Evolutionary conservation across 1,139 yeast genomes (phyloP).

Genomic region (Zygosaccharomyces sapae): DNA sequence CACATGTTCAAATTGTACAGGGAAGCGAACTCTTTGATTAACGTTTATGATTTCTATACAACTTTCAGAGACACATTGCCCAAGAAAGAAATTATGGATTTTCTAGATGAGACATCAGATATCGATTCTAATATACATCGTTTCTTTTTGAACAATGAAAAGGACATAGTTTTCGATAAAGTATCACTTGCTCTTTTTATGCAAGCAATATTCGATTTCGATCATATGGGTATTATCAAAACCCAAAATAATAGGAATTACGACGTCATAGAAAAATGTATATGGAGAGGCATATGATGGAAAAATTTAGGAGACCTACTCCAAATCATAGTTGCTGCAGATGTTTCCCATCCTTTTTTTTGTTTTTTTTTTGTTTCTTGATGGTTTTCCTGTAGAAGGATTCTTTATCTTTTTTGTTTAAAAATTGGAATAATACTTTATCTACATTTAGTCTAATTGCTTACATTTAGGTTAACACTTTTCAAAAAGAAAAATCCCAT

Average conservation of each 20-base stretch:
- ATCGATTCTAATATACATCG: slow-evolving; percentile 25
- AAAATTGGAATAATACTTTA: not conserved
- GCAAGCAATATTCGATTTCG: slow-evolving; percentile 53
- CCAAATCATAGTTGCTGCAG: no score
- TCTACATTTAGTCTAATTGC: slow-evolving; percentile 6
- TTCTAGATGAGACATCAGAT: slow-evolving; percentile 34
- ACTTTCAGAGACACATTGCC: slow-evolving; percentile 62
- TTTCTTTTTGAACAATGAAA: slow-evolving; percentile 25
- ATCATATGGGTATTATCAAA: slow-evolving; percentile 50
- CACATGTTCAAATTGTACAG: slow-evolving; percentile 65
- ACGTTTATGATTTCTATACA: slow-evolving; percentile 69
- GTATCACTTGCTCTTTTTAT: slow-evolving; percentile 52
- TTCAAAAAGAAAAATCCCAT: slow-evolving; percentile 50
- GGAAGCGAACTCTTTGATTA: slow-evolving; percentile 73
- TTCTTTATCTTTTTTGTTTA: no score
- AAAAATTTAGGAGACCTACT: no score
- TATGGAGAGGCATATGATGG: slow-evolving; percentile 58
- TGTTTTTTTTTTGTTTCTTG: no score
- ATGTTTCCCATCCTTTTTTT: no score
- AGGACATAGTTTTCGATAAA: slow-evolving; percentile 47
- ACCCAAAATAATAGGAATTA: slow-evolving; percentile 45
- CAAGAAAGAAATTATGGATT: slow-evolving; percentile 38
- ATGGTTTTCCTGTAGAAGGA: no score
- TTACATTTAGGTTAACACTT: slow-evolving; percentile 22
- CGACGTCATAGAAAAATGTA: slow-evolving; percentile 53